Evolutionary conservation across 1,284 basidiomycete species (phyloP).

Genomic region (Cutaneotrichosporon dermatis): DNA sequence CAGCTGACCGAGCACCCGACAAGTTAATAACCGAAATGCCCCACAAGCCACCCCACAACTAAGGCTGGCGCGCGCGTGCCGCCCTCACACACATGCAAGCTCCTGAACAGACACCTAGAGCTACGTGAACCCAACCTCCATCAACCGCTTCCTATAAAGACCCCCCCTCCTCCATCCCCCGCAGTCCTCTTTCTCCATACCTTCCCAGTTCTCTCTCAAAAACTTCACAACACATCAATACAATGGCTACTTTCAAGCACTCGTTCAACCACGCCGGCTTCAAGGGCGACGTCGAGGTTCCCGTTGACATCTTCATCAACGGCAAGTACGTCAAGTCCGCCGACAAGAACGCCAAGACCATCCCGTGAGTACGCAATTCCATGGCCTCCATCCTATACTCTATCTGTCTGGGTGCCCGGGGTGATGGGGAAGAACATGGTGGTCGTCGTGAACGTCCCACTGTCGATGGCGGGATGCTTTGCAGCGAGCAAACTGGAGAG

Average conservation of each 20-base stretch:
- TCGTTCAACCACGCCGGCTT: constrained; percentile 60
- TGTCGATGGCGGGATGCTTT: too few relatives aligned
- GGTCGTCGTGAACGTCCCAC: too few relatives aligned
- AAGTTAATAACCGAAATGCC: constrained; percentile 7
- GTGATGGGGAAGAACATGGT: too few relatives aligned
- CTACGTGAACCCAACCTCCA: background rate
- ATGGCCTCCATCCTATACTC: background rate
- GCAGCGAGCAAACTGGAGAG: too few relatives aligned
- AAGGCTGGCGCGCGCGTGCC: background rate
- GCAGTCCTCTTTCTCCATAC: background rate
- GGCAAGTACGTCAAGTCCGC: constrained; percentile 71
- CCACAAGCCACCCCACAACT: background rate
- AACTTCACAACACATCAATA: constrained; percentile 3
- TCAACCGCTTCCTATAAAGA: constrained; percentile 9
- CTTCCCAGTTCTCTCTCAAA: background rate
- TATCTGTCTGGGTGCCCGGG: background rate
- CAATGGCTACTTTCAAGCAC: constrained; percentile 52
- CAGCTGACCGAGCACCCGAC: constrained; percentile 10
- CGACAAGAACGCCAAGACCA: constrained; percentile 51
- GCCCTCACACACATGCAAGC: too few relatives aligned
- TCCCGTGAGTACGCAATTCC: constrained; percentile 34
- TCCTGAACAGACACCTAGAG: background rate
- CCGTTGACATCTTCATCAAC: constrained; percentile 74
- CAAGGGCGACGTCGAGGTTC: constrained; percentile 67
- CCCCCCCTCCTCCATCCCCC: background rate